Evolutionary conservation across 1,284 basidiomycete genomes (phyloP).

Genomic region (Inonotus obliquus): DNA sequence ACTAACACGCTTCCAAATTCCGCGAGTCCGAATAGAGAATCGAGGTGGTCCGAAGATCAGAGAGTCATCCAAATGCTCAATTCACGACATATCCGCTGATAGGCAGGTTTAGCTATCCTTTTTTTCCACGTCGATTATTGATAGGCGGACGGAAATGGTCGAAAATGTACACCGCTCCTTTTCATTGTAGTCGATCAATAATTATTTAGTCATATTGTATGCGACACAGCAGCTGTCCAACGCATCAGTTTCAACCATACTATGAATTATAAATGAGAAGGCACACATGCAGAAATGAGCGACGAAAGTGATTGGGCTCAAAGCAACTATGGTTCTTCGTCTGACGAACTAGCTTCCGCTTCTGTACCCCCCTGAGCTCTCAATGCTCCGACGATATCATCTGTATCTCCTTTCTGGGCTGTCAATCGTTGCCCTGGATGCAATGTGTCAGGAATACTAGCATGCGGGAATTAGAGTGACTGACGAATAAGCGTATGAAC

Average conservation of each 20-base stretch:
- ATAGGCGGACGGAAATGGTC: not conserved
- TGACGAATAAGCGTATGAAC: constrained; percentile 89
- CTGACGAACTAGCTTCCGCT: constrained; percentile 49
- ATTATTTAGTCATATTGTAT: no score
- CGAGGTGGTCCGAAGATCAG: constrained; percentile 55
- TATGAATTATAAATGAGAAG: not conserved
- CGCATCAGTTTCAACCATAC: no score
- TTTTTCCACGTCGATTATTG: not conserved
- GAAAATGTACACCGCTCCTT: no score
- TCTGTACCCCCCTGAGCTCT: constrained; percentile 57
- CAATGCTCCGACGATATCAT: constrained; percentile 76
- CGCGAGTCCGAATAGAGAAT: constrained; percentile 16
- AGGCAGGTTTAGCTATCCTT: not conserved
- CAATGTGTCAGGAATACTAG: not conserved
- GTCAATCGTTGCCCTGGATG: constrained; percentile 66
- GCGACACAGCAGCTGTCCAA: no score
- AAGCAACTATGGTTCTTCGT: constrained; percentile 32
- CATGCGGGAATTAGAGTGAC: constrained; percentile 26
- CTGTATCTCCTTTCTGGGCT: constrained; percentile 69
- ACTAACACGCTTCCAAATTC: not conserved
- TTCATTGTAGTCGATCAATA: no score
- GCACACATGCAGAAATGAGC: not conserved
- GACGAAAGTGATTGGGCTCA: not conserved
- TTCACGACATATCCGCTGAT: constrained; percentile 35
- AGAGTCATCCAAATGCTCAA: constrained; percentile 60